Evolutionary conservation across 2,329 filamentous ascomycete genomes (phyloP).

Genomic region (Beauveria bassiana): DNA sequence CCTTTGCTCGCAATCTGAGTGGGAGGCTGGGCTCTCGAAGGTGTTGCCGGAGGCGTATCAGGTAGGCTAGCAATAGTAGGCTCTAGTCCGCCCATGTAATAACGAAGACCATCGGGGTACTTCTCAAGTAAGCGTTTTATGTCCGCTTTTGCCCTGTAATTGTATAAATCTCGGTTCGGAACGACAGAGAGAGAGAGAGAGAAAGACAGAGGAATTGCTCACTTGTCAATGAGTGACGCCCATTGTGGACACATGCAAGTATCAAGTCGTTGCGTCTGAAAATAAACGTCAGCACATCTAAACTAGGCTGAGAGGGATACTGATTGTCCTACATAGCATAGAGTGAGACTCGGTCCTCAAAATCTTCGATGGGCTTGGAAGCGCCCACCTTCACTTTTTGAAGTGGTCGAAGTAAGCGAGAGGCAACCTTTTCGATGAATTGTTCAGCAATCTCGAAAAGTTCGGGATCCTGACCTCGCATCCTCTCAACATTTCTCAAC

Average conservation of each 20-base stretch:
- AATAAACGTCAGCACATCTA: background rate
- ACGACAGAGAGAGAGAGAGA: background rate
- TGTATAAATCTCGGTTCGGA: background rate
- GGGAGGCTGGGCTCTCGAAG: background rate
- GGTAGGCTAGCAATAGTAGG: background rate
- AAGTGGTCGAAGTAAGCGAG: slow-evolving; percentile 32
- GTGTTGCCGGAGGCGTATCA: background rate
- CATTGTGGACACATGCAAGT: slow-evolving; percentile 7
- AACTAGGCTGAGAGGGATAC: background rate
- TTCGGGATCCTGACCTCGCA: slow-evolving; percentile 19
- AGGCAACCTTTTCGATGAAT: slow-evolving; percentile 34
- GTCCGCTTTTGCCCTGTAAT: background rate
- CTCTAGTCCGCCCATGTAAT: background rate
- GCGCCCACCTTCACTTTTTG: slow-evolving; percentile 19
- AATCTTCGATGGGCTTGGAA: slow-evolving; percentile 1
- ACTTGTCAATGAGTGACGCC: slow-evolving; percentile 6
- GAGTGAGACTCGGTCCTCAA: background rate
- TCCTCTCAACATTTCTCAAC: slow-evolving; percentile 19
- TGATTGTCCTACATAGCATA: background rate
- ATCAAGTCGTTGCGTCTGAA: slow-evolving; percentile 5
- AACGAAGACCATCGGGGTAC: background rate
- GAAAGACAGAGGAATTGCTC: background rate
- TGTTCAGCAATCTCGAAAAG: slow-evolving; percentile 20
- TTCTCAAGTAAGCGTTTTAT: background rate
- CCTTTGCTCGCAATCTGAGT: background rate